Conservation (phyloP, 23 red algal genomes). For the Gracilariopsis chorda region DNA sequence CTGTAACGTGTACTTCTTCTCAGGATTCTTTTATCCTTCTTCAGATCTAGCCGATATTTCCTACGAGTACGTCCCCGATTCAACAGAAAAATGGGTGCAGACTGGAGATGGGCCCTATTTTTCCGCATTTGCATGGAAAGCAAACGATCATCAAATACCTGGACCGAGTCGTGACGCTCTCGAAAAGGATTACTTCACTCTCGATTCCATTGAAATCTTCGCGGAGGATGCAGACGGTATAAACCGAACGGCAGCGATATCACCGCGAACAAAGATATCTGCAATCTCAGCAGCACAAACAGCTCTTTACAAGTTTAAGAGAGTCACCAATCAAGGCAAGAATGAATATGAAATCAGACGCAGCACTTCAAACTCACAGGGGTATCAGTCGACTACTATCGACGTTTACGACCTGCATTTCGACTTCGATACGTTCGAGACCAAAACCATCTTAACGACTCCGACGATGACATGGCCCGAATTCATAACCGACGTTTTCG, state of each 20-base stretch:
- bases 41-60: constrained; percentile 41
- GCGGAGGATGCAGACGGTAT: constrained; percentile 32
- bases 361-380: neutral
- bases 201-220: neutral
- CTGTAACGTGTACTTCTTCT: constrained; percentile 71
- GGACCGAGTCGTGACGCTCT: constrained; percentile 17
- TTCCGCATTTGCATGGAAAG: constrained; percentile 37
- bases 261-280: constrained; percentile 13
- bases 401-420: constrained; percentile 30
- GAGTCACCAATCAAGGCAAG: constrained; percentile 5
- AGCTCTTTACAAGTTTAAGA: neutral
- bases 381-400: neutral
- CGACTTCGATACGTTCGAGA: constrained; percentile 51
- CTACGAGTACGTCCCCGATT: neutral
- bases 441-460: constrained; percentile 3
- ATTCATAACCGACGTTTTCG: constrained; percentile 74
- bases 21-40: constrained; percentile 66
- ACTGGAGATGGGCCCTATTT: constrained; percentile 44
- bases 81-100: constrained; percentile 16
- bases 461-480: constrained; percentile 71
- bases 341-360: constrained; percentile 11
- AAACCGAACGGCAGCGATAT: neutral
- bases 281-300: constrained; percentile 18
- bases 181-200: constrained; percentile 27
- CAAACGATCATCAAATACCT: neutral